A percentile compares a stretch with the other conserved stretches of the same genome.
These are phyloP conservation scores for Ramularia collo-cygni DNA, from an alignment of 2,329 filamentous ascomycete species.

Conservation along the genomic window DNA sequence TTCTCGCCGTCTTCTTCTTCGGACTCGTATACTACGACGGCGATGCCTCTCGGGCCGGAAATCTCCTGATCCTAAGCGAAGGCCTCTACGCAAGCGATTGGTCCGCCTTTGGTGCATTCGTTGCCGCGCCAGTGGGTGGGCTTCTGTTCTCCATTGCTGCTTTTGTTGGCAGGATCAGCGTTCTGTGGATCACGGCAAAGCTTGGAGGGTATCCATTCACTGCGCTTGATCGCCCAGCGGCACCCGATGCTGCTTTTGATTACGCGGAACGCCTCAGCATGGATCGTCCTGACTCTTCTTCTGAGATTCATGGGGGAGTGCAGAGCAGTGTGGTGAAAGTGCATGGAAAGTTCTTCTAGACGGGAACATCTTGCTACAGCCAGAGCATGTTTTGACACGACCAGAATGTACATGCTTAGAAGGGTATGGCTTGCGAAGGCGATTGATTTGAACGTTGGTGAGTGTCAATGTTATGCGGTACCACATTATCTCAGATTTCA, in stretches of 20 bases:
- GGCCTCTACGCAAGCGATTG: conserved; percentile 73
- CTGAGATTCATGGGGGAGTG: neutral
- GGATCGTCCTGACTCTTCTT: conserved; percentile 5
- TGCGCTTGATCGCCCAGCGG: conserved; percentile 54
- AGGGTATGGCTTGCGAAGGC: no score
- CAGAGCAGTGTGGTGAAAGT: neutral
- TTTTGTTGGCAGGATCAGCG: conserved; percentile 52
- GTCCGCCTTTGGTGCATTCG: conserved; percentile 76
- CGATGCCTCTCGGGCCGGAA: conserved; percentile 53
- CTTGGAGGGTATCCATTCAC: conserved; percentile 56
- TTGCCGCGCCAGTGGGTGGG: conserved; percentile 70
- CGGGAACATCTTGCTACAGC: neutral
- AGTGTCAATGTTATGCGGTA: no score
- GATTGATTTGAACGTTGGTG: no score
- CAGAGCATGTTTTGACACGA: neutral
- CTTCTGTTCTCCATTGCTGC: conserved; percentile 64
- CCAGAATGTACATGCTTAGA: no score
- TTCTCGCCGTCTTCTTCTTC: conserved; percentile 75
- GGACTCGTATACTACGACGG: conserved; percentile 67
- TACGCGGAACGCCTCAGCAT: conserved; percentile 9
- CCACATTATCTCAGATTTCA: no score
- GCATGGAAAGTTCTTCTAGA: conserved; percentile 1
- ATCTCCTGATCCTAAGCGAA: conserved; percentile 64
- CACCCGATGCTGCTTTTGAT: conserved; percentile 11
- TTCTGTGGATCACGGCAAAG: conserved; percentile 54